Evolutionary conservation across 2,329 filamentous ascomycete species (phyloP).

Genomic region (Verticillium dahliae): DNA sequence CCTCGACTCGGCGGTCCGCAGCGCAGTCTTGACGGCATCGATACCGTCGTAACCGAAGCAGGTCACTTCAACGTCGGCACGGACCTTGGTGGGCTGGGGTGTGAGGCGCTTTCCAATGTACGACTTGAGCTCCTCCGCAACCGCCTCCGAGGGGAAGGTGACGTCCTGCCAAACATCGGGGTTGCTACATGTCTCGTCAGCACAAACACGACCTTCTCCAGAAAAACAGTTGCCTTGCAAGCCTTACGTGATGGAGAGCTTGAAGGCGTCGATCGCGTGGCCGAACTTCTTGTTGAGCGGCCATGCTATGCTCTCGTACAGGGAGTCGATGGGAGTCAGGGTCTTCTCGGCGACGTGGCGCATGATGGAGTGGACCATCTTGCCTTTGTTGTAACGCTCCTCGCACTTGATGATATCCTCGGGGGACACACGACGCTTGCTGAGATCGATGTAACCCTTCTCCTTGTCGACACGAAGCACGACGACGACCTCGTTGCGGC

Average conservation of each 20-base stretch:
- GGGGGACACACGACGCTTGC: constrained; percentile 93
- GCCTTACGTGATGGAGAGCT: constrained; percentile 90
- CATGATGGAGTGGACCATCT: constrained; percentile 99
- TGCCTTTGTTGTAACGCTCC: constrained; percentile 99
- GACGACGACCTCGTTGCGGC: constrained; percentile 96
- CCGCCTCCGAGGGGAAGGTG: constrained; percentile 76
- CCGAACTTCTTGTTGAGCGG: constrained; percentile 97
- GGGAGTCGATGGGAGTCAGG: constrained; percentile 81
- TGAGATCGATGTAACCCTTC: constrained; percentile 98
- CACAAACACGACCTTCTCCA: not conserved
- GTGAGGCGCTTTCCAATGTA: constrained; percentile 98
- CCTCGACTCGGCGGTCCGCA: constrained; percentile 83
- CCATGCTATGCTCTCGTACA: constrained; percentile 95
- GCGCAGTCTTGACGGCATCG: constrained; percentile 91
- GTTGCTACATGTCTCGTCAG: constrained; percentile 52
- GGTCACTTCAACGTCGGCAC: constrained; percentile 93
- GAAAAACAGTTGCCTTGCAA: not conserved
- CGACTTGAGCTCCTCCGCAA: constrained; percentile 82
- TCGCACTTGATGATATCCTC: constrained; percentile 99
- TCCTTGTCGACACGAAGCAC: constrained; percentile 99
- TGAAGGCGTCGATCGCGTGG: constrained; percentile 95
- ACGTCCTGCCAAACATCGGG: constrained; percentile 94
- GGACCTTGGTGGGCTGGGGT: constrained; percentile 97
- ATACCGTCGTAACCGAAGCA: constrained; percentile 97
- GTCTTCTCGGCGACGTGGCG: constrained; percentile 98